Evolutionary conservation across 305 asterid genomes (phyloP).

Genomic region (Solanum hybrid): DNA sequence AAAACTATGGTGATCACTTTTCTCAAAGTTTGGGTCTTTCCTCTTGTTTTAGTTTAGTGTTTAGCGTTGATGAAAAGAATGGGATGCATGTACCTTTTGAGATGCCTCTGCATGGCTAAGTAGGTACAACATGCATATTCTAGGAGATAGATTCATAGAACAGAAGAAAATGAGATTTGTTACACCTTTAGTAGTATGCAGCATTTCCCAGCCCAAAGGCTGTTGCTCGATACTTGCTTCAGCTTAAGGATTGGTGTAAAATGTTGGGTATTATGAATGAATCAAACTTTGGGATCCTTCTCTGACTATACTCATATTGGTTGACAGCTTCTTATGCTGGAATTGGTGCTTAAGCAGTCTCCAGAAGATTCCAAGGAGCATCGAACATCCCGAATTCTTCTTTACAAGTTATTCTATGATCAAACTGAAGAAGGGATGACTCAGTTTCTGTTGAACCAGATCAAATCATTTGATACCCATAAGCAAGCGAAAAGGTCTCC

Average conservation of each 20-base stretch:
- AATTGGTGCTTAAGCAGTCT: constrained; percentile 78
- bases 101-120: neutral
- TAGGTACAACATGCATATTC: neutral
- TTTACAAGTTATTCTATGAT: constrained; percentile 94
- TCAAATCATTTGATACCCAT: constrained; percentile 76
- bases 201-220: neutral
- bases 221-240: neutral
- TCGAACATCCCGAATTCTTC: constrained; percentile 85
- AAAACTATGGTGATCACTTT: constrained; percentile 65
- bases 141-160: neutral
- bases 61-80: neutral
- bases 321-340: constrained; percentile 77
- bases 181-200: neutral
- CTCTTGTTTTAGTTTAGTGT: neutral
- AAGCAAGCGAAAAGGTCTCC: constrained; percentile 85
- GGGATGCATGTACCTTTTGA: neutral
- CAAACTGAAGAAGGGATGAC: constrained; percentile 99
- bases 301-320: constrained; percentile 28
- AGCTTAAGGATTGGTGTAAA: neutral
- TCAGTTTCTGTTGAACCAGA: constrained; percentile 70
- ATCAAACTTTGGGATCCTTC: constrained; percentile 5
- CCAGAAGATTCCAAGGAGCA: constrained; percentile 80
- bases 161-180: neutral
- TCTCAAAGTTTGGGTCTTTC: neutral
- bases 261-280: neutral